Conservation (phyloP, 2,329 filamentous ascomycete genomes). For the Phyllosticta citriasiana region DNA sequence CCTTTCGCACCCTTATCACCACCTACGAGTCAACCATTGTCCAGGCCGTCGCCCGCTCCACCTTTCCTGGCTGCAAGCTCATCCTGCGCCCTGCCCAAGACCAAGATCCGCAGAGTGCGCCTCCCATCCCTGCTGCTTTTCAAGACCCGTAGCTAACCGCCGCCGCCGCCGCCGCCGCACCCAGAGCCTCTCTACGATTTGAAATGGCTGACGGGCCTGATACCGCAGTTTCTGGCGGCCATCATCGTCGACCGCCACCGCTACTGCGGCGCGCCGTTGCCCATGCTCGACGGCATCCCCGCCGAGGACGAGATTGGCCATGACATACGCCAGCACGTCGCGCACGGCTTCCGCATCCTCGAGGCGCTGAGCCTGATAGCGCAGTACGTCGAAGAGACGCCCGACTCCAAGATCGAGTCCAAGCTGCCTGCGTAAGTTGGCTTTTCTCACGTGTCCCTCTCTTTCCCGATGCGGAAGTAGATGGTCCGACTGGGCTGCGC, state of each 20-base stretch:
- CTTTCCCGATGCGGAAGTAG: neutral
- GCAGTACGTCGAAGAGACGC: conserved; percentile 13
- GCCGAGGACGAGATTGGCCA: conserved; percentile 23
- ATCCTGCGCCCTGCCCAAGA: conserved; percentile 5
- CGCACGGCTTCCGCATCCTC: conserved; percentile 22
- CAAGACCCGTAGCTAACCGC: neutral
- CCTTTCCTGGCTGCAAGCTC: conserved; percentile 16
- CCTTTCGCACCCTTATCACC: conserved; percentile 17
- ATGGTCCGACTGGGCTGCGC: neutral
- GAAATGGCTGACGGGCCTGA: conserved; percentile 19
- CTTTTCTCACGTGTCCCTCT: neutral
- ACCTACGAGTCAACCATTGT: conserved; percentile 21
- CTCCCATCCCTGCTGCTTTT: neutral
- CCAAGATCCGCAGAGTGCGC: conserved; percentile 3
- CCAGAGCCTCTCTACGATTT: conserved; percentile 4
- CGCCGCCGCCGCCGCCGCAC: neutral
- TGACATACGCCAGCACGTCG: conserved; percentile 18
- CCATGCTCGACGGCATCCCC: conserved; percentile 18
- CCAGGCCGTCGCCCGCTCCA: conserved; percentile 19
- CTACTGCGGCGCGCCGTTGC: conserved; percentile 13
- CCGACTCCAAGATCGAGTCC: conserved; percentile 10
- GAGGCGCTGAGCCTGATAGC: conserved; percentile 19
- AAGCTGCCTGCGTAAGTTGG: conserved; percentile 5
- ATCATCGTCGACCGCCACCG: conserved; percentile 21
- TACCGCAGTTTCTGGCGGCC: conserved; percentile 21